Evolutionary conservation across 106 monocot species (phyloP), one percentile per base, ranked within the genome.

Genomic region (Apostasia shenzhenica): DNA sequence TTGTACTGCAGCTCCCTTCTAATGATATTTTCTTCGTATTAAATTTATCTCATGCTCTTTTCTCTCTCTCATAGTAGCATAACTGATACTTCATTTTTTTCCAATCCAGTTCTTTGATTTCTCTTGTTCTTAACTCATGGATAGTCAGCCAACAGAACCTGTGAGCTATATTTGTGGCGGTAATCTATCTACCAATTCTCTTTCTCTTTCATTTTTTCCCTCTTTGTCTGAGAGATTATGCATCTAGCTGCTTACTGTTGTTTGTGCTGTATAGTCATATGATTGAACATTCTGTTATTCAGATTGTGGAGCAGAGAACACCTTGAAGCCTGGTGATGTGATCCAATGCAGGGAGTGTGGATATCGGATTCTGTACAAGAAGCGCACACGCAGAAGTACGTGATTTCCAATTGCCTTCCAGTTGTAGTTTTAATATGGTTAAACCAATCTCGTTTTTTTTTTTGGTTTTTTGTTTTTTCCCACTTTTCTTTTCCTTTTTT

Each of bases 341-440:
- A 94, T 91, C 50, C 87, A 85, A 75, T 94, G 94, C 79, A 70
- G 85, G 14, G 94, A 94, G 61, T 94, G 94, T 65, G 91, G 87
- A 5, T 94, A 94, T 56, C 94, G 94, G 67, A 94, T 91, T 61
- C 81, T 94, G 8, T 94, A 88, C 77, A 94, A 94, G 83, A 94
- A 94, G 77, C 90, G 90, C 63, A 94, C 87, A 40, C 87, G 90
- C 42, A 76, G 85, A 69, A 84, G 91, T 91, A 75, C 51, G 71
- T 38, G 50, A n/a, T 66, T 10, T 52, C 10, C 4, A 52, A 52
- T 10, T 52, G 26, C 26, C 26, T 26, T 26, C 26, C 26, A 26
- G 26, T 26, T 26, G 26, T 26, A 26, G 26, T 26, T 26, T 26
- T 26, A 26, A 26, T 26, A 26, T 26, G 26, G 26, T 26, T 26